Percentiles rank a stretch among this genome's conserved stretches.
These are phyloP conservation scores for Neocucurbitaria cava DNA, from an alignment of 2,329 filamentous ascomycete genomes.

Conservation along the genomic window DNA sequence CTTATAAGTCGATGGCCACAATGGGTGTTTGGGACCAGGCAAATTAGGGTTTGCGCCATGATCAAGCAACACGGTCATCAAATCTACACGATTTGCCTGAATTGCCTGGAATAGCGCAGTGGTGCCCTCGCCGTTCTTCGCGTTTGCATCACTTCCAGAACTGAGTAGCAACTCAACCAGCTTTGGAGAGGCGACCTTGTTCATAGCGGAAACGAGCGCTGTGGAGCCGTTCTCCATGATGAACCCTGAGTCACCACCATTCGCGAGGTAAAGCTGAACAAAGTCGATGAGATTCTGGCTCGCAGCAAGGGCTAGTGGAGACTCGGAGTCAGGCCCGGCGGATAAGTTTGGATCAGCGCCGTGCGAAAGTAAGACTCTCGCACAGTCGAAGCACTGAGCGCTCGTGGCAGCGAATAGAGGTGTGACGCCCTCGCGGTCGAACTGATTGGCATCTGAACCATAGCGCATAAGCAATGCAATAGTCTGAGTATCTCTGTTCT, in stretches of 20 bases:
- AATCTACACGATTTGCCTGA: constrained; percentile 61
- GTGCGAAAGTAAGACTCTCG: constrained; percentile 51
- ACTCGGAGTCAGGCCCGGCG: constrained; percentile 58
- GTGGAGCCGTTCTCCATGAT: constrained; percentile 66
- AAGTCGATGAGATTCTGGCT: constrained; percentile 63
- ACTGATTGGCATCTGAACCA: constrained; percentile 40
- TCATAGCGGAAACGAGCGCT: constrained; percentile 66
- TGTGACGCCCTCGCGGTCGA: constrained; percentile 38
- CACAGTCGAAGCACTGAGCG: constrained; percentile 48
- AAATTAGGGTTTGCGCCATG: constrained; percentile 71
- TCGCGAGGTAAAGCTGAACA: constrained; percentile 65
- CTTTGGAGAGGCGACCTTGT: constrained; percentile 62
- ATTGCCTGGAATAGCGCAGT: constrained; percentile 70
- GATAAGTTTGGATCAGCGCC: constrained; percentile 33
- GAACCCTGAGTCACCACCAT: constrained; percentile 65
- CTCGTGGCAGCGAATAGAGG: constrained; percentile 39
- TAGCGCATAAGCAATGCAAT: constrained; percentile 36
- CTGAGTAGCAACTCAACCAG: constrained; percentile 66
- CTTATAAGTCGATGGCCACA: constrained; percentile 70
- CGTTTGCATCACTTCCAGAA: constrained; percentile 65
- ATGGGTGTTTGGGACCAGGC: constrained; percentile 71
- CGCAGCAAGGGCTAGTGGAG: constrained; percentile 61
- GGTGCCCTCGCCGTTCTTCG: constrained; percentile 67
- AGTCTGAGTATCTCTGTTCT: constrained; percentile 41
- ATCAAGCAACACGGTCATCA: constrained; percentile 62